Percentiles rank a stretch among this genome's conserved stretches.
Conservation (phyloP, 768 basidiomycete species). For the Pisolithus orientalis region DNA sequence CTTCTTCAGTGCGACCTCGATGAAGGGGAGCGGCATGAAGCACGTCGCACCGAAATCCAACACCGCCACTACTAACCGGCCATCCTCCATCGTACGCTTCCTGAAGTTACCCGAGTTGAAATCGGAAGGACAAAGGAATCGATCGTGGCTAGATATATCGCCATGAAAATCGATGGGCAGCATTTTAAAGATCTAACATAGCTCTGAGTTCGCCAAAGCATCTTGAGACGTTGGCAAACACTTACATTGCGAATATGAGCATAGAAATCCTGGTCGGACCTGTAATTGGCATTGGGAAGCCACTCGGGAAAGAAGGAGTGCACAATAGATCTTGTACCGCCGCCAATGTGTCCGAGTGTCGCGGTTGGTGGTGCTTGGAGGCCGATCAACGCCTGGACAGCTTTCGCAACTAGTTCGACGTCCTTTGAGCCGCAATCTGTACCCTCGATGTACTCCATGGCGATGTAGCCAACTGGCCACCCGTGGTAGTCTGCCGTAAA, state of each 20-base stretch:
- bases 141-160: not conserved
- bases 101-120: not conserved
- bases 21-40: not conserved
- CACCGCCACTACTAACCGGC: not conserved
- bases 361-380: not conserved
- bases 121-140: not conserved
- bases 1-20: not conserved
- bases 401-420: not conserved
- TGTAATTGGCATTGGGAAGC: not conserved
- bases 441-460: not conserved
- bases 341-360: not conserved
- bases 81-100: not conserved
- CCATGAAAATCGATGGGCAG: not conserved
- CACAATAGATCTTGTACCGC: not conserved
- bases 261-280: not conserved
- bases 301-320: not conserved
- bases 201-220: not conserved
- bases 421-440: not conserved
- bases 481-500: not conserved
- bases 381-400: not conserved
- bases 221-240: not conserved
- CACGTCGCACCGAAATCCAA: not conserved
- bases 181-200: not conserved
- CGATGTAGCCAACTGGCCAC: not conserved
- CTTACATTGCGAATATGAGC: not conserved